Base-by-base conservation (phyloP, 2,329 filamentous ascomycete species). In the Fusarium torreyae region DNA sequence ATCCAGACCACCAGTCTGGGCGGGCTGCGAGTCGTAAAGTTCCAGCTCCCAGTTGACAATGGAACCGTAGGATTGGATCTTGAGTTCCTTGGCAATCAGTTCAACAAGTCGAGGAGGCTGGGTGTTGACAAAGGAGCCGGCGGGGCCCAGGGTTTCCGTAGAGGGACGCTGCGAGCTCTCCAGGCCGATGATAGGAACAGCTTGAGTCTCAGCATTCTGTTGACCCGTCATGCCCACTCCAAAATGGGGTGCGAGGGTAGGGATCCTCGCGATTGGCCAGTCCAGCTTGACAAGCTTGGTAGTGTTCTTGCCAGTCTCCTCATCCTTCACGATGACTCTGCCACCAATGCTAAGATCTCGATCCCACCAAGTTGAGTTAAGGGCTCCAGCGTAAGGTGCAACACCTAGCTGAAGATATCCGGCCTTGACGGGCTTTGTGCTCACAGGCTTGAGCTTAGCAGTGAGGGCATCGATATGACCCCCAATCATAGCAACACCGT, bases 1-100 rank as follows among this genome's bases (percentile, higher is more conserved):
- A 74, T 97, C 93, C 59, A 99, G 80, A 14, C 96, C 96, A 70
- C 93, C 91, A 18, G 94, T 87, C 40, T 91, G 89, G 2, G 94
- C 94, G 10, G 94, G 93, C 78, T 98, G 94, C 6, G 89, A 88
- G 80, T 98, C 96, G 77, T 92, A 99, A 33, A 99, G 90, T 82
- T 99, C 96, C 38, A 98, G 88, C 77, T 99, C 96, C 96, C 96
- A 99, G 83, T 96, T 97, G 59, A 97, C 83, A 68, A 99, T 97
- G 53, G 86, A 88, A 71, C 85, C 87, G 77, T 91, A 90, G 65
- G 93, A 89, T 22, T 72, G 67, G 65, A 98, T 88, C 31, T 88
- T 89, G n/a, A 98, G 86, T 77, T 96, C 87, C 15, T 87, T 87
- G 9, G 92, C 88, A 75, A 99, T 97, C 20, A 94, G 88, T 77